Conservation (phyloP, 2,329 filamentous ascomycete species). For the Beauveria sp. region DNA sequence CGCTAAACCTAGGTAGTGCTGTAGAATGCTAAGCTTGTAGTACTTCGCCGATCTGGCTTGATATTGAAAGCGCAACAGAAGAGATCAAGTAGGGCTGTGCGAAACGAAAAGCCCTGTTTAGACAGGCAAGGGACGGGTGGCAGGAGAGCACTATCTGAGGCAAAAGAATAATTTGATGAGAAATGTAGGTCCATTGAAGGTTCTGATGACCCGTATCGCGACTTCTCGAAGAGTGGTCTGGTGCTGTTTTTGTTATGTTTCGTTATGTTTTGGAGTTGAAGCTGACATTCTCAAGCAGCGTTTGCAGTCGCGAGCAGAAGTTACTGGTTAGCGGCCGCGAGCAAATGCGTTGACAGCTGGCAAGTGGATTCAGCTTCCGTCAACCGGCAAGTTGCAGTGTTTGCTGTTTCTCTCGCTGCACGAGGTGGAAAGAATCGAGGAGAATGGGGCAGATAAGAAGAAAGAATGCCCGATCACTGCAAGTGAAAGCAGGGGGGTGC, state of each 20-base stretch:
- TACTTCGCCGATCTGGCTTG: background rate
- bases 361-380: background rate
- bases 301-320: background rate
- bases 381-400: background rate
- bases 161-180: background rate
- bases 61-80: background rate
- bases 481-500: background rate
- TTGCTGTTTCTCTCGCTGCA: background rate
- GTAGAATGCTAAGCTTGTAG: background rate
- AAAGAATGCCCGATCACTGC: background rate
- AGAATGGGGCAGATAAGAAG: background rate
- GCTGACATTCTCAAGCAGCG: background rate
- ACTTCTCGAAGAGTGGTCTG: background rate
- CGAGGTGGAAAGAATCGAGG: background rate
- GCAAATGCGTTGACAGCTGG: background rate
- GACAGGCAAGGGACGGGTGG: background rate
- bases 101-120: background rate
- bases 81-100: background rate
- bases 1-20: background rate
- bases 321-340: background rate
- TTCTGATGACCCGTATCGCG: background rate
- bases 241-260: background rate
- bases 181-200: background rate
- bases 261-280: background rate
- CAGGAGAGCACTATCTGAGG: background rate